Evolutionary conservation across 1,284 basidiomycete species (phyloP), one percentile per base, ranked within the genome.

Genomic region (Microbotryum silenes-acaulis): DNA sequence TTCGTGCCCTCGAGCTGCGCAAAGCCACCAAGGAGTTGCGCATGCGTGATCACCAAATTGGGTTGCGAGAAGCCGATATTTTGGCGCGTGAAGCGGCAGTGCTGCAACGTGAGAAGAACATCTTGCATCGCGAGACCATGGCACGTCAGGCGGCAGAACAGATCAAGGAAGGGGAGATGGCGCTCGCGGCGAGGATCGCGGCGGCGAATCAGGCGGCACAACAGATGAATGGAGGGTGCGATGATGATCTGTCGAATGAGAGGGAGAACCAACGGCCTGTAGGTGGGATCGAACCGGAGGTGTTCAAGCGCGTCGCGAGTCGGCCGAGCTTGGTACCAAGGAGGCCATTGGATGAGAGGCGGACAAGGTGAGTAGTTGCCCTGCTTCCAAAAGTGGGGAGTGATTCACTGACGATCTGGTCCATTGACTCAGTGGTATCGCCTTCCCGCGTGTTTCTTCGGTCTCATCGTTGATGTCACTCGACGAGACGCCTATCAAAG

Each of bases 1-100:
- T 71, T 42, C 60, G 66, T 67, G 82, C 88, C 3, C 75, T 81
- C n/a, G 86, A 90, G 68, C 83, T 87, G 1, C 83, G 87, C 66
- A 89, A 86, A 70, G 82, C 88, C 88, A 63, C 64, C n/a, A 62
- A 62, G 45, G 66, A 68, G 31, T 44, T 68, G 4, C 64, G 67
- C 10, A 7, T 54, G 9, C 64, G 67, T n/a, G 64, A 66, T 47
- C 55, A 56, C 23, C 59, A 60, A 12, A 44, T 64, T 42, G 54
- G 60, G 18, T 60, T 49, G 10, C 60, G 67, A 5, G 67, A 68
- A 53, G 58, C 57, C 31, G 62, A 66, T 49, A 54, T 68, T 44
- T 60, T 68, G 54, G 56, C 55, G 16, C 67, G 67, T 21, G 67
- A 69, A 54, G 49, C 58, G 14, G 57, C 59, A 27, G 61, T 69